Evolutionary conservation across 169 alveolate genomes (phyloP), one percentile per base, ranked within the genome.

Genomic region (Perkinsus chesapeaki): DNA sequence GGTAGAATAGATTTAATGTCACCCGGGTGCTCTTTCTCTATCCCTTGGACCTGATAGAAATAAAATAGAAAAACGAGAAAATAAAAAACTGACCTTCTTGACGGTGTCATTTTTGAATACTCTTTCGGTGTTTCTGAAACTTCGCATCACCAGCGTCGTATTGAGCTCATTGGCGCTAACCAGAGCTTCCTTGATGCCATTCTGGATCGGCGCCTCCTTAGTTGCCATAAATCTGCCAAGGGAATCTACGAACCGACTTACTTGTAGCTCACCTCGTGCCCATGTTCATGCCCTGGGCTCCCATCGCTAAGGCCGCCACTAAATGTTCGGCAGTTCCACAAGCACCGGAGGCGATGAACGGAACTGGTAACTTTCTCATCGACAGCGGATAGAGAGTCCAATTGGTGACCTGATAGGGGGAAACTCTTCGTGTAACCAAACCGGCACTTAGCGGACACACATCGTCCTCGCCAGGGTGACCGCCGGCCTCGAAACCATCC

Each of bases 401-500:
- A 39, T 91, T 91, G n/a, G 92, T 91, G 10, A 91, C 82, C 82
- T 60, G 60, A 5, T 16, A 43, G 16, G 5, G 60, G 60, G 60
- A 9, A 16, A 16, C 16, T 43, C 60, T 10, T 47, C 72, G 72
- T 10, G 9, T 19, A 47, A 10, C 72, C 27, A 47, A 47, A 9
- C 9, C 19, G 19, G 27, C 72, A 47, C 72, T 47, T 19, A 9
- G 12, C 27, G 37, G 60, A 43, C 82, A 34, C 82, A 60, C 92
- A 39, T 91, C 92, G 39, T 91, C 48, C 34, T 91, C 92, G 12
- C 92, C 92, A 27, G 92, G 92, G 34, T 91, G 92, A 0, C 92
- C 92, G 48, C 92, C 92, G 39, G 73, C 39, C 92, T 91, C 92
- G 60, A 39, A 91, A 19, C 92, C 92, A 31, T 91, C 92, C 92